Evolutionary conservation across 768 basidiomycete species (phyloP), one percentile per base, ranked within the genome.

Genomic region (Terana coerulea): DNA sequence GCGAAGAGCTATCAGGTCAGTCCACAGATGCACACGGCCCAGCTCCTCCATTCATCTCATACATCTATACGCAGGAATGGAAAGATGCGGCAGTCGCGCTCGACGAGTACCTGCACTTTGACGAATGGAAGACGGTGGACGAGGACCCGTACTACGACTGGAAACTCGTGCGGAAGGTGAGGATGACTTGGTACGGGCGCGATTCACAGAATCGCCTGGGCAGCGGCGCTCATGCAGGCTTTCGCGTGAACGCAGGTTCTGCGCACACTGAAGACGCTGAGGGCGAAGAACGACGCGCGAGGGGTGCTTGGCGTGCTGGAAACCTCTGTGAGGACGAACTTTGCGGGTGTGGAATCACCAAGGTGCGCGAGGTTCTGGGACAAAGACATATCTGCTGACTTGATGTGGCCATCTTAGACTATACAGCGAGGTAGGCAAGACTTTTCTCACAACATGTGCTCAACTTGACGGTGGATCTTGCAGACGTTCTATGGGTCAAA

Each of bases 401-500:
- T 53, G 9, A 47, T n/a, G n/a, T n/a, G n/a, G n/a, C 42, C 28
- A 14, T n/a, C 45, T 10, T 53, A 89, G 92, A 63, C 69, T 98
- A 22, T 98, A 97, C 63, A 91, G 89, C 67, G 93, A 95, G 74
- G 93, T 76, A 47, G 47, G 65, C 56, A 1, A 17, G 4, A 9
- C 22, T 35, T 47, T 45, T 2, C 51, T 53, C 10, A 51, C 44
- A 42, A 42, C 52, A 33, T 47, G 44, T 51, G 61, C 64, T 45
- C 59, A 47, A 17, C 5, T 26, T 43, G 19, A 51, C 58, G 30
- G 10, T 40, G 34, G 19, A 36, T n/a, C 12, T 12, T 14, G 21
- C 57, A 98, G 91, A 95, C 92, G 0, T 98, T 90, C 67, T 77
- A 84, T 37, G 94, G 94, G 1, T 95, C 93, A 2, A 99, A 99